Evolutionary conservation across 1,139 yeast species (phyloP).

Genomic region (Pneumocystis sp.): DNA sequence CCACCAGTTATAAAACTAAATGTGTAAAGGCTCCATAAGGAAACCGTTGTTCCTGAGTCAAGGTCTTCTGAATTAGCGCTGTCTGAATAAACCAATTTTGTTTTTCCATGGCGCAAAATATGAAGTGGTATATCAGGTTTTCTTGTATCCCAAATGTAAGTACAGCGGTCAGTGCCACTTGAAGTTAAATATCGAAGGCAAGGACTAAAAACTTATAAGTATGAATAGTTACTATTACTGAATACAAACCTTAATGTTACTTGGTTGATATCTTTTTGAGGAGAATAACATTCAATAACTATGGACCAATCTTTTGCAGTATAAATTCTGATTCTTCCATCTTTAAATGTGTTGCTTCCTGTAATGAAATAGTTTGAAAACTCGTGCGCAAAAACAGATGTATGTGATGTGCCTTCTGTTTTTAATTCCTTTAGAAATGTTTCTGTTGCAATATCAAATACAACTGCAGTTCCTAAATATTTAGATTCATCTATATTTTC

Average conservation of each 20-base stretch:
- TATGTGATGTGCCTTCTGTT: slow-evolving; percentile 1
- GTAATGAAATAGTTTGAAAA: neutral
- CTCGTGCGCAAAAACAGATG: slow-evolving; percentile 4
- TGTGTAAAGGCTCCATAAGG: slow-evolving; percentile 4
- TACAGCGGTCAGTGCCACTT: slow-evolving; percentile 7
- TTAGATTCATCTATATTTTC: slow-evolving; percentile 2
- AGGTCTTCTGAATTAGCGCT: slow-evolving; percentile 4
- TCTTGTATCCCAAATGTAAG: slow-evolving; percentile 5
- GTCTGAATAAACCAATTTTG: slow-evolving; percentile 4
- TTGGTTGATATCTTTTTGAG: slow-evolving; percentile 5
- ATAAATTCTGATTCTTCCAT: slow-evolving; percentile 2
- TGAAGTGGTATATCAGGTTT: slow-evolving; percentile 3
- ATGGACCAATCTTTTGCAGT: neutral
- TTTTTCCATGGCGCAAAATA: slow-evolving; percentile 5
- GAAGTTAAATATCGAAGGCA: slow-evolving; percentile 5
- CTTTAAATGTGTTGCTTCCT: slow-evolving; percentile 2
- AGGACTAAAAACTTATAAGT: neutral
- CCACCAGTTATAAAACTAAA: slow-evolving; percentile 5
- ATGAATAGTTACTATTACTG: neutral
- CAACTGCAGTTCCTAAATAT: slow-evolving; percentile 1
- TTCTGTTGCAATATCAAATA: slow-evolving; percentile 4
- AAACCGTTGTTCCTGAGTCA: slow-evolving; percentile 7
- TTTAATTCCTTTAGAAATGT: neutral
- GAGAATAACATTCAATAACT: slow-evolving; percentile 3
- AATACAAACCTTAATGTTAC: slow-evolving; percentile 2